These are phyloP conservation scores for Pyricularia pennisetigena DNA, from an alignment of 2,329 filamentous ascomycete species.

Conservation along the genomic window DNA sequence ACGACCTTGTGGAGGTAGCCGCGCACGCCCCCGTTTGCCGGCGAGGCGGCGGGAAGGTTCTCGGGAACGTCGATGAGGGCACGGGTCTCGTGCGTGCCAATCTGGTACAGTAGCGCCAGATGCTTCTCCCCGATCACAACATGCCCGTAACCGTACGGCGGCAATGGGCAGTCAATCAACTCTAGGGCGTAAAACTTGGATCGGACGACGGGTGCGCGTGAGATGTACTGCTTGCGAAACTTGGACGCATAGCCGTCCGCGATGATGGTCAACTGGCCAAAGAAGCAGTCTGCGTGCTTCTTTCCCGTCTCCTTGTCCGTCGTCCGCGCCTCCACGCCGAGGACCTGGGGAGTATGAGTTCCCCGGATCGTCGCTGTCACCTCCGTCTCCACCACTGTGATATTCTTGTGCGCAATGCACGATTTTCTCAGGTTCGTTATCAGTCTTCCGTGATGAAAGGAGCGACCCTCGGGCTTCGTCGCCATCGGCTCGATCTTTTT, in stretches of 20 bases:
- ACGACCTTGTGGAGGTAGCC: conserved; percentile 69
- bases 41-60: conserved; percentile 61
- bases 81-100: conserved; percentile 88
- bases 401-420: conserved; percentile 67
- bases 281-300: conserved; percentile 66
- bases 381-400: conserved; percentile 85
- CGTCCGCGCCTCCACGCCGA: conserved; percentile 73
- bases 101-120: conserved; percentile 91
- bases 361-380: conserved; percentile 67
- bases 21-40: conserved; percentile 72
- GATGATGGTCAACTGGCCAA: conserved; percentile 78
- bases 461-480: conserved; percentile 58
- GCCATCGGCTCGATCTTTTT: conserved; percentile 16
- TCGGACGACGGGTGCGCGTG: conserved; percentile 56
- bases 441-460: conserved; percentile 93
- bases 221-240: conserved; percentile 74
- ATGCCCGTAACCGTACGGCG: conserved; percentile 68
- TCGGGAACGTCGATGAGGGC: conserved; percentile 82
- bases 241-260: conserved; percentile 89
- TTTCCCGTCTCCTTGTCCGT: conserved; percentile 42
- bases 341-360: conserved; percentile 55
- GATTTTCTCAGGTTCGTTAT: conserved; percentile 71
- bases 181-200: conserved; percentile 93
- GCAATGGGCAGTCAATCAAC: conserved; percentile 76
- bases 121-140: conserved; percentile 70